Conservation (phyloP, 306 rosid species). For the Rosa lucieae region DNA sequence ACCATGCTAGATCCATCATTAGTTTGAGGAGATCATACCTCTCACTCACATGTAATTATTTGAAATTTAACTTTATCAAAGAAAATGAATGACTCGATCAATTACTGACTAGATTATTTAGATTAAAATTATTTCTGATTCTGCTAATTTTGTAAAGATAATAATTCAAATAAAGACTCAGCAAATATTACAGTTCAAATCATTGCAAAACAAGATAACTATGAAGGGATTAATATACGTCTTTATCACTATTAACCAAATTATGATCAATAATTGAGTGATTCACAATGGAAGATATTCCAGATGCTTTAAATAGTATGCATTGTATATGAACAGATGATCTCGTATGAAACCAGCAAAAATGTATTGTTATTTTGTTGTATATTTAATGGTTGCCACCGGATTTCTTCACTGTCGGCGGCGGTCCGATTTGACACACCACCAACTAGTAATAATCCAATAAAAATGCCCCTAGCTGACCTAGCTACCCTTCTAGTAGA, state of each 20-base stretch:
- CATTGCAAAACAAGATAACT: background rate
- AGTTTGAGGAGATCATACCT: too few relatives aligned
- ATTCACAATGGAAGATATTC: background rate
- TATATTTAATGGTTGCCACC: background rate
- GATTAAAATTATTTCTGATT: too few relatives aligned
- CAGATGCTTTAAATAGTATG: background rate
- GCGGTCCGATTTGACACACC: background rate
- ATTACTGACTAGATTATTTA: background rate
- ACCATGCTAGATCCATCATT: too few relatives aligned
- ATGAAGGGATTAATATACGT: background rate
- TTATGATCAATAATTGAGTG: background rate
- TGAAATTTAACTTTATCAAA: too few relatives aligned
- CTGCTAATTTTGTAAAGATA: background rate
- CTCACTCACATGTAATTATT: too few relatives aligned
- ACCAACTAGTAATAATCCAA: background rate
- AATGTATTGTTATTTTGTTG: background rate
- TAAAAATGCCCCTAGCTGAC: background rate
- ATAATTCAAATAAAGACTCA: too few relatives aligned
- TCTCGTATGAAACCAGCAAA: background rate
- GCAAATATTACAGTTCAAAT: background rate
- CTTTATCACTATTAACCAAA: background rate
- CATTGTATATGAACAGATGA: background rate
- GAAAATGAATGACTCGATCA: too few relatives aligned
- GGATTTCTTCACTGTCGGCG: background rate
- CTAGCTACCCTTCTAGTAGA: background rate